Conservation (phyloP, 208 protist genomes). For the Phytomonas serpens region DNA sequence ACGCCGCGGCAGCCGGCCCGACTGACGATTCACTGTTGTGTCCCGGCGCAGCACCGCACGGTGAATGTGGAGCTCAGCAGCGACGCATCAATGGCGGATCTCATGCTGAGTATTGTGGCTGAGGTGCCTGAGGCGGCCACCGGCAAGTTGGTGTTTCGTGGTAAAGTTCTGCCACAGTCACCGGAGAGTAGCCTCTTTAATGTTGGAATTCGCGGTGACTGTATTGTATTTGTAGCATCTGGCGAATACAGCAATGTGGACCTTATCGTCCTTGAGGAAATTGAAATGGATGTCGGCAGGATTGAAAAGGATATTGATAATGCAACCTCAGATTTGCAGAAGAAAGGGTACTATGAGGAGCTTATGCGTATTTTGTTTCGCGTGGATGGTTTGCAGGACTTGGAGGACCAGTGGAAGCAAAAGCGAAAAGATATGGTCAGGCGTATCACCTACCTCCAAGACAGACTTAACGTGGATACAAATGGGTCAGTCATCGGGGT, state of each 20-base stretch:
- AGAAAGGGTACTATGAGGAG: conserved; percentile 72
- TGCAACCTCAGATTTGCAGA: conserved; percentile 24
- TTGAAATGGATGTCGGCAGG: conserved; percentile 35
- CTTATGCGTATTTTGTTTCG: conserved; percentile 80
- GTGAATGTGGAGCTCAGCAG: conserved; percentile 31
- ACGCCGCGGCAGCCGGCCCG: conserved; percentile 17
- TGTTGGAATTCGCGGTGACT: conserved; percentile 37
- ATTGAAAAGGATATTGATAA: conserved; percentile 24
- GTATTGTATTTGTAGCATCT: conserved; percentile 45
- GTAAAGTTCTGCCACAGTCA: conserved; percentile 34
- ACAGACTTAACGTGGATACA: conserved; percentile 29
- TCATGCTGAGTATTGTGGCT: conserved; percentile 24
- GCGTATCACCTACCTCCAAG: conserved; percentile 48
- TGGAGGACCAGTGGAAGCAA: conserved; percentile 51
- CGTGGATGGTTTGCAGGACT: conserved; percentile 50
- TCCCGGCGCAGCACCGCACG: conserved; percentile 30
- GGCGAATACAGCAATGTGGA: conserved; percentile 42
- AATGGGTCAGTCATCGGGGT: background rate
- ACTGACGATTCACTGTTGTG: conserved; percentile 30
- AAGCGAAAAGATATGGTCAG: conserved; percentile 54
- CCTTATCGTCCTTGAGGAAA: conserved; percentile 47
- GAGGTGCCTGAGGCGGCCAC: conserved; percentile 21
- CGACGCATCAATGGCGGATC: conserved; percentile 43
- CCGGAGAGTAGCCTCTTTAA: conserved; percentile 36
- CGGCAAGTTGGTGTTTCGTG: conserved; percentile 48